Conservation (phyloP, 768 basidiomycete species). For the Dendrothele bispora region DNA sequence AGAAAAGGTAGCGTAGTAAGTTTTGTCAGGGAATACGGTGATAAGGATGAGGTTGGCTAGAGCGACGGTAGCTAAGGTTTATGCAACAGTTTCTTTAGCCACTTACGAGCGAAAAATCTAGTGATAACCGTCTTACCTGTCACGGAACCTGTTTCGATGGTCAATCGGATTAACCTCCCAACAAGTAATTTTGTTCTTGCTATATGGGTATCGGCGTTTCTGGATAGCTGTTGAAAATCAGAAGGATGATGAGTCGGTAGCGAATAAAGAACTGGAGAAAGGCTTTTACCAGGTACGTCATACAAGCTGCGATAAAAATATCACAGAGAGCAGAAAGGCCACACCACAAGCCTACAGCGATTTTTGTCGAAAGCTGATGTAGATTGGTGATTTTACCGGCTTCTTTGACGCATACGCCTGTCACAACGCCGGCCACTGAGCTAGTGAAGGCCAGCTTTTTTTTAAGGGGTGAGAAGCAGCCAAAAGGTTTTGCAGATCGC, state of each 20-base stretch:
- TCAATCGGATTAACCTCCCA: constrained; percentile 1
- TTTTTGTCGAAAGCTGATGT: no score
- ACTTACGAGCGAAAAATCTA: background rate
- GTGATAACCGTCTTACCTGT: background rate
- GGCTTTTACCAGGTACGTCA: background rate
- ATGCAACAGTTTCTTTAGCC: no score
- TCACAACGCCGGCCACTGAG: background rate
- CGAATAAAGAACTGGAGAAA: no score
- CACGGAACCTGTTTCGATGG: constrained; percentile 7
- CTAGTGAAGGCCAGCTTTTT: no score
- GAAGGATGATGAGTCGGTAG: no score
- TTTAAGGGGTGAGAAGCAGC: background rate
- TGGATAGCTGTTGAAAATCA: background rate
- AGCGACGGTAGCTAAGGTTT: constrained; percentile 3
- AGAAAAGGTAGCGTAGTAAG: background rate
- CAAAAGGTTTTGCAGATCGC: background rate
- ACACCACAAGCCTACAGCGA: constrained; percentile 1
- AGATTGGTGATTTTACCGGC: no score
- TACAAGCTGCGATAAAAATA: constrained; percentile 1
- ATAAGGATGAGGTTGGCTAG: constrained; percentile 5
- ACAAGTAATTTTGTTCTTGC: background rate
- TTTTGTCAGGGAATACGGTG: constrained; percentile 3
- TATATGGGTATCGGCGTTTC: constrained; percentile 2
- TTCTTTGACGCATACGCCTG: no score
- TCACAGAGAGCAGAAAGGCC: background rate